Percentiles rank a stretch among this genome's conserved stretches.
Evolutionary conservation across 2,329 filamentous ascomycete species (phyloP).

Genomic region (Alternaria ethzedia): DNA sequence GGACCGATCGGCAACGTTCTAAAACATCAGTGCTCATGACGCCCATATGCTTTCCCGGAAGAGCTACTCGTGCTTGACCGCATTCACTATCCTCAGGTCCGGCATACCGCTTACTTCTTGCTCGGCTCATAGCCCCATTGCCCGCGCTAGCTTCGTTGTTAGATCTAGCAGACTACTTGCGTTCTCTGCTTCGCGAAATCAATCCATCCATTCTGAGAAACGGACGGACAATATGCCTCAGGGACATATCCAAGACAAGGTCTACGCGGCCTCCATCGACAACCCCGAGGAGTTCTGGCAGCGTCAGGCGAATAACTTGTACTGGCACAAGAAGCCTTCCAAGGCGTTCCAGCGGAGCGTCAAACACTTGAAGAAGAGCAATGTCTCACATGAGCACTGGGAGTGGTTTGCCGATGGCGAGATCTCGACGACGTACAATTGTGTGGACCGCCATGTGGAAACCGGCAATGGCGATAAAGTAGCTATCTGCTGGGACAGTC

Average conservation of each 20-base stretch:
- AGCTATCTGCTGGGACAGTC: conserved; percentile 87
- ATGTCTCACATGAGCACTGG: conserved; percentile 76
- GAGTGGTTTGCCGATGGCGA: conserved; percentile 89
- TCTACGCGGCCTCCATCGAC: conserved; percentile 65
- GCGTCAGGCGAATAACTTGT: conserved; percentile 73
- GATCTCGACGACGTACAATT: conserved; percentile 92
- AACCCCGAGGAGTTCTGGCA: conserved; percentile 78
- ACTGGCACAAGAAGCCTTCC: conserved; percentile 81
- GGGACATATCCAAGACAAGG: conserved; percentile 54
- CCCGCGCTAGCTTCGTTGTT: neutral
- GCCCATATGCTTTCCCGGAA: neutral
- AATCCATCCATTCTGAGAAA: neutral
- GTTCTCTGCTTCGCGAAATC: neutral
- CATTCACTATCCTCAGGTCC: neutral
- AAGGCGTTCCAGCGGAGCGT: conserved; percentile 64
- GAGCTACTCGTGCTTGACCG: neutral
- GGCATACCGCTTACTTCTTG: neutral
- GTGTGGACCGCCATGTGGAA: conserved; percentile 85
- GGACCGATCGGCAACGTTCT: conserved; percentile 4
- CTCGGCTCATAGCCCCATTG: neutral
- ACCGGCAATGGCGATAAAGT: conserved; percentile 72
- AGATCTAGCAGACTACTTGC: neutral
- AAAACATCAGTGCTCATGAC: neutral
- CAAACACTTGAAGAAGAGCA: conserved; percentile 67
- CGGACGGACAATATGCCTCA: conserved; percentile 3